Evolutionary conservation across 139 green algal species (phyloP), one percentile per base, ranked within the genome.

Genomic region (Eudorina sp.): DNA sequence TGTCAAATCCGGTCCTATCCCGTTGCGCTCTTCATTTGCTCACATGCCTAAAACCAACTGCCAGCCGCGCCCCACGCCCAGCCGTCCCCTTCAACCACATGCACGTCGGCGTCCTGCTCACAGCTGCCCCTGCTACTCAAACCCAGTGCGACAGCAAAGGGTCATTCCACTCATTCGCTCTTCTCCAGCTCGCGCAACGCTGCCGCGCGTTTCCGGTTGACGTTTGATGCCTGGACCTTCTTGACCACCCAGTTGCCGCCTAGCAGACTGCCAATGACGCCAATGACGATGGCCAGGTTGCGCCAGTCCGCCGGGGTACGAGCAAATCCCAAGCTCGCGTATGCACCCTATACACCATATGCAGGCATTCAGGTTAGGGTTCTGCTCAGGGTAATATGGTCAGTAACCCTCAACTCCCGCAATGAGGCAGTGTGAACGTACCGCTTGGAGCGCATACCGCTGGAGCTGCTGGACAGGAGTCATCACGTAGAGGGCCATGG

Each of bases 391-490:
- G n/a, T n/a, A n/a, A n/a, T n/a, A n/a, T n/a, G n/a, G n/a, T n/a
- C 40, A 16, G 38, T 18, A 18, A 36, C 74, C 58, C 58, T n/a
- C 58, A 27, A 34, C 21, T 27, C 58, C 21, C n/a, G 18, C 18
- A n/a, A n/a, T n/a, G n/a, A n/a, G n/a, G n/a, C n/a, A n/a, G n/a
- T 69, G 19, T 55, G 48, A 34, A 86, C 90, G 84, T 70, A 93
- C 90, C 84, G 60, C 88, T 25, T 89, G 84, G 11, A 94, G 62
- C 8, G 81, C 85, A n/a, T 91, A 90, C 48, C 83, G 81, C 51
- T 84, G 75, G 9, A 94, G 90, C 66, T 94, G 89, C 91, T 94
- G 88, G 25, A 89, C 81, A 3, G 91, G 89, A 21, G 91, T 94
- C 88, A 92, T 90, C 2, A 92, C 69, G 31, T 89, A 92, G 18